Evolutionary conservation across 768 basidiomycete species (phyloP), one percentile per base, ranked within the genome.

Genomic region (Termitomyces sp.): DNA sequence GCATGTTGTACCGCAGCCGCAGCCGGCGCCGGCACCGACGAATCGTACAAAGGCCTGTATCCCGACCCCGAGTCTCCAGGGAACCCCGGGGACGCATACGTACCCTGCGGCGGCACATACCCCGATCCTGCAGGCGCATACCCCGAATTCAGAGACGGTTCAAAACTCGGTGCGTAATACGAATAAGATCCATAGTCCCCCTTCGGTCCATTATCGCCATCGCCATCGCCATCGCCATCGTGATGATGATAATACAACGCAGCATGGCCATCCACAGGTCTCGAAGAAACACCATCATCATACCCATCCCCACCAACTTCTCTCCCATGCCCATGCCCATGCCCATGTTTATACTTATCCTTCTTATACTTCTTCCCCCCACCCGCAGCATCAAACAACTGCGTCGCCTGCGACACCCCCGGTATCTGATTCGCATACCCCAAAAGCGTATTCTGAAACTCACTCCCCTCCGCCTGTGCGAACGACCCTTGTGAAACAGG

Each of bases 371-470:
- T 64, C 29, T 62, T 64, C 1, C 73, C 74, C 12, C 67, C 64
- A 10, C 70, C 64, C 12, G 57, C 61, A 34, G 73, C 74, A 36
- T 72, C 71, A 36, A 83, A 68, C 9, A 81, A 11, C 12, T 73
- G 67, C 70, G 79, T 74, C 20, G 77, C 81, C 63, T 81, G 80
- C 7, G 68, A 50, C 31, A 82, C 76, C 4, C 80, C 82, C 0
- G 86, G 86, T 40, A 86, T 75, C 42, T 78, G 69, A 55, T 75
- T 69, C 36, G 73, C 77, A 63, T 83, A 83, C 0, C 80, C 78
- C n/a, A 76, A 64, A 3, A 86, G 15, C 37, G 78, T 71, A 15
- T 79, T 74, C 69, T 86, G 86, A 52, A 81, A 71, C 46, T 83
- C 74, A 11, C 76, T 68, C 3, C 81, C 88, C 50, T 84, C 75